These are phyloP conservation scores for Penicillium flavigenum DNA, from an alignment of 495 filamentous ascomycete genomes.

Conservation along the genomic window DNA sequence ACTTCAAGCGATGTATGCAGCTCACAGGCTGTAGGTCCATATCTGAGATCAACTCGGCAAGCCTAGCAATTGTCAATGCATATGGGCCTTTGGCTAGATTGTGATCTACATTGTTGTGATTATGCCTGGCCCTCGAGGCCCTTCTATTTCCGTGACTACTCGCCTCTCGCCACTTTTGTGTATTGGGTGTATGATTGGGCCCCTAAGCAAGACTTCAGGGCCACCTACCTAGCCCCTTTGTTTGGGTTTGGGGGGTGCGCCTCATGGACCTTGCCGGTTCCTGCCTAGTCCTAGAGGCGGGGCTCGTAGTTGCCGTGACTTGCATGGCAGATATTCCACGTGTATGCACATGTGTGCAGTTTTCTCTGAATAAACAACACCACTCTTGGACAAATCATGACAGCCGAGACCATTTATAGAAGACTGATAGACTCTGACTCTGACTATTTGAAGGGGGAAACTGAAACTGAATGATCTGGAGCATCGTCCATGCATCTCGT, in stretches of 20 bases:
- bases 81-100: conserved; percentile 46
- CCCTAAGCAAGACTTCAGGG: too few relatives aligned
- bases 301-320: too few relatives aligned
- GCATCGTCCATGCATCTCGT: too few relatives aligned
- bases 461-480: too few relatives aligned
- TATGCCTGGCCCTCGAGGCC: background rate
- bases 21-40: conserved; percentile 50
- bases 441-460: too few relatives aligned
- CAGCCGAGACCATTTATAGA: background rate
- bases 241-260: too few relatives aligned
- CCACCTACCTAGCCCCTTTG: too few relatives aligned
- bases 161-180: too few relatives aligned
- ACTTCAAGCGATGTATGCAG: conserved; percentile 54
- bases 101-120: background rate
- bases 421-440: background rate
- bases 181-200: too few relatives aligned
- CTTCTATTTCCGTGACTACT: too few relatives aligned
- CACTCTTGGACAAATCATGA: background rate
- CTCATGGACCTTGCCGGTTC: too few relatives aligned
- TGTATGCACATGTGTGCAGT: background rate
- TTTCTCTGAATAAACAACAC: background rate
- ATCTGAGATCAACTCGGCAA: conserved; percentile 42
- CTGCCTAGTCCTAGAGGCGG: too few relatives aligned
- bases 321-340: background rate
- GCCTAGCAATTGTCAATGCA: conserved; percentile 35